Evolutionary conservation across 805 yeast genomes (phyloP).

Genomic region (Candida hispaniensis): DNA sequence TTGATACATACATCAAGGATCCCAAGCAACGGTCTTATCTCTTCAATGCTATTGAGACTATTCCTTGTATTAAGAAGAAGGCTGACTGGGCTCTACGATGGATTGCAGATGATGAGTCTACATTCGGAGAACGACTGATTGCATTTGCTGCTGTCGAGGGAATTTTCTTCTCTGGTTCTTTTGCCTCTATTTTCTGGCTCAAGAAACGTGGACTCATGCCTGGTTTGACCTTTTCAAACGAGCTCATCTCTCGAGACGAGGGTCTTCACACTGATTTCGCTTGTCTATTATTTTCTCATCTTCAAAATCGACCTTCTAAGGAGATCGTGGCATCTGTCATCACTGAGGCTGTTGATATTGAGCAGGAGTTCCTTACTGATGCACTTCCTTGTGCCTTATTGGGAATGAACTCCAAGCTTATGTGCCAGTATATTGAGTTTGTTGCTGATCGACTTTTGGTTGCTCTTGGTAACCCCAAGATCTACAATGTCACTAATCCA

Average conservation of each 20-base stretch:
- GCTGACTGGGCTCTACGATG: constrained; percentile 99
- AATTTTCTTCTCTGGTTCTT: constrained; percentile 95
- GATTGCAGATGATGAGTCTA: constrained; percentile 80
- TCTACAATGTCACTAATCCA: constrained; percentile 82
- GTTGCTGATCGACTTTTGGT: constrained; percentile 92
- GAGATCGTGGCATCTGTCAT: constrained; percentile 74
- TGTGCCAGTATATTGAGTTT: constrained; percentile 97
- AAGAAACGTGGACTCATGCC: constrained; percentile 99
- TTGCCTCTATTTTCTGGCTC: constrained; percentile 97
- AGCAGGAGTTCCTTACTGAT: constrained; percentile 87
- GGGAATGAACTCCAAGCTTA: constrained; percentile 88
- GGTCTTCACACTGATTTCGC: constrained; percentile 99
- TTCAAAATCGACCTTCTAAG: constrained; percentile 76
- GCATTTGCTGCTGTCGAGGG: constrained; percentile 99
- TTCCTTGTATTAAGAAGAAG: constrained; percentile 92
- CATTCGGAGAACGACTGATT: constrained; percentile 90
- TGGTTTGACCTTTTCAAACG: constrained; percentile 95
- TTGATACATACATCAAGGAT: constrained; percentile 93
- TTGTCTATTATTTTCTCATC: constrained; percentile 85
- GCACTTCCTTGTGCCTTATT: constrained; percentile 87
- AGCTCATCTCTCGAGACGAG: constrained; percentile 95
- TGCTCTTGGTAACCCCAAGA: constrained; percentile 83
- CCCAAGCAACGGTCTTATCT: constrained; percentile 83
- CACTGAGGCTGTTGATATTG: constrained; percentile 91
- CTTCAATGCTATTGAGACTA: constrained; percentile 91